phyloP scores from a whole-genome alignment of 345 rosid species.

The Excoecaria cochinchinensis region DNA sequence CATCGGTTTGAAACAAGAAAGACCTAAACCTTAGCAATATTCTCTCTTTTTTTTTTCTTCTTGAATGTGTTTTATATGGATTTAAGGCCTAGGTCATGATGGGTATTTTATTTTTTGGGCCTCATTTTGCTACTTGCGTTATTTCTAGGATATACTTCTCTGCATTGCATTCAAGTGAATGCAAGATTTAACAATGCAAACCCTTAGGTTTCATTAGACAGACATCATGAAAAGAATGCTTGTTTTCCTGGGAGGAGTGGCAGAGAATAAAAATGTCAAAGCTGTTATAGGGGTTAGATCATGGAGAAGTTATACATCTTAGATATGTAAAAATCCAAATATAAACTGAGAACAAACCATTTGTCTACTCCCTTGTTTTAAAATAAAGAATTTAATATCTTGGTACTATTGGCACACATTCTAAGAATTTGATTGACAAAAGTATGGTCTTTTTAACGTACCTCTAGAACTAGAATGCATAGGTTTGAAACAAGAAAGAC shows the following conservation, averaged over 20 bases:
- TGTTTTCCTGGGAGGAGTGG: background rate
- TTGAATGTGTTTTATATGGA: background rate
- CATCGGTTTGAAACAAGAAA: background rate
- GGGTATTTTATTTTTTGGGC: background rate
- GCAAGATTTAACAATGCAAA: background rate
- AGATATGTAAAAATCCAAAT: too few species aligned
- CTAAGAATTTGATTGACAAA: too few species aligned
- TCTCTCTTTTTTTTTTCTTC: too few species aligned
- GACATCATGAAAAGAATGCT: background rate
- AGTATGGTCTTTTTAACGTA: too few species aligned
- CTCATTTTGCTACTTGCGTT: background rate
- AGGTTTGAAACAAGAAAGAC: too few species aligned
- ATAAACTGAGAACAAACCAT: too few species aligned
- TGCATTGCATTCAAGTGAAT: background rate
- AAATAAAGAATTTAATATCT: too few species aligned
- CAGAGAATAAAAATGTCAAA: background rate
- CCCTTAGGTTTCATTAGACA: background rate
- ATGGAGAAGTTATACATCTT: background rate
- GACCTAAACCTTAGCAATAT: too few species aligned
- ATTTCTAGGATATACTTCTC: background rate
- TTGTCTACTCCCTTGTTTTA: background rate
- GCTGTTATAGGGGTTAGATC: too few species aligned
- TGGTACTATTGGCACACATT: too few species aligned
- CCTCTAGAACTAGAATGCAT: too few species aligned
- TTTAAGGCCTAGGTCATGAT: background rate